A percentile compares a stretch with the other conserved stretches of the same genome.
Evolutionary conservation across 805 yeast species (phyloP).

Genomic region (Saccharomyces jurei): DNA sequence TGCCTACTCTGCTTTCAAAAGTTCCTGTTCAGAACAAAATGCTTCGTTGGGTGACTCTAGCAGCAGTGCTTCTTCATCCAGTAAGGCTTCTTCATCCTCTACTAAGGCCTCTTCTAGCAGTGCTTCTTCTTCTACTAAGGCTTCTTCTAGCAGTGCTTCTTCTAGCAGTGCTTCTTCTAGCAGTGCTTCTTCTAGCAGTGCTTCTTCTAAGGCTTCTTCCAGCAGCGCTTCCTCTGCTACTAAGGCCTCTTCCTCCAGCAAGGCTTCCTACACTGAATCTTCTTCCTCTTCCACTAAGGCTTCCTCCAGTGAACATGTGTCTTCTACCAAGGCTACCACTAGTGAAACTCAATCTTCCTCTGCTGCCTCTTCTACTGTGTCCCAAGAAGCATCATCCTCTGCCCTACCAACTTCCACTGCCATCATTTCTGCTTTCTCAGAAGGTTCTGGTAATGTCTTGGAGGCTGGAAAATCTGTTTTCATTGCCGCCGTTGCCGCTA

Average conservation of each 20-base stretch:
- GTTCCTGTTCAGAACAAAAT: constrained; percentile 43
- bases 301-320: constrained; percentile 17
- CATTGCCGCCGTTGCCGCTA: constrained; percentile 22
- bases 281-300: constrained; percentile 19
- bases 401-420: not conserved
- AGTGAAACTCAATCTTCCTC: constrained; percentile 13
- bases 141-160: constrained; percentile 25
- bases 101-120: constrained; percentile 30
- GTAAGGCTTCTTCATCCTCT: constrained; percentile 26
- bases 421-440: constrained; percentile 33
- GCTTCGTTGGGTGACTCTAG: constrained; percentile 28
- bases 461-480: constrained; percentile 20
- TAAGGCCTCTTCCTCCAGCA: constrained; percentile 22
- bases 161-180: constrained; percentile 23
- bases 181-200: constrained; percentile 27
- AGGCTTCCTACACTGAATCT: constrained; percentile 4
- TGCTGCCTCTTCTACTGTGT: constrained; percentile 14
- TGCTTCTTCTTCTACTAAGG: constrained; percentile 25
- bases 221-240: constrained; percentile 24
- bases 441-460: constrained; percentile 21
- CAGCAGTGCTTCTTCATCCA: constrained; percentile 26
- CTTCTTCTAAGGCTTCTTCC: constrained; percentile 24
- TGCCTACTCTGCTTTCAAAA: constrained; percentile 54
- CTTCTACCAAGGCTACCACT: constrained; percentile 20
- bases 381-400: constrained; percentile 13